These are phyloP conservation scores for Pseudopyricularia cyperi DNA, from an alignment of 2,329 filamentous ascomycete species.

Conservation along the genomic window DNA sequence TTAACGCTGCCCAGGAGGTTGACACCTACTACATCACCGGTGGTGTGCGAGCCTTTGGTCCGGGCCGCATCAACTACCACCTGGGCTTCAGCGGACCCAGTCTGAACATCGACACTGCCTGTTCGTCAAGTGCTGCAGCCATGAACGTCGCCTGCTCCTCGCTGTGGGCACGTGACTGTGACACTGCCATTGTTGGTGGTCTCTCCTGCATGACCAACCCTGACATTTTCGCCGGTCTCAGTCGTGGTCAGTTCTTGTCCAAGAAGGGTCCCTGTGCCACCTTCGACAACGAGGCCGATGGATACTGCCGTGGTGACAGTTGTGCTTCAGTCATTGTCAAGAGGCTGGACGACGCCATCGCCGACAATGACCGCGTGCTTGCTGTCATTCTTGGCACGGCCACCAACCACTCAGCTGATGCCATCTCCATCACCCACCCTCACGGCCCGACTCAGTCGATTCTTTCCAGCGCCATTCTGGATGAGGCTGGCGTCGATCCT, in stretches of 20 bases:
- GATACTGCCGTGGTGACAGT: constrained; percentile 70
- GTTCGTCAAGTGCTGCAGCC: constrained; percentile 60
- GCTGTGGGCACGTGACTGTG: constrained; percentile 62
- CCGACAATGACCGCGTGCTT: constrained; percentile 65
- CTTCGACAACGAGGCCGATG: constrained; percentile 68
- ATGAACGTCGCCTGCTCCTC: constrained; percentile 62
- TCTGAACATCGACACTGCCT: constrained; percentile 65
- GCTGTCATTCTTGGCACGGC: constrained; percentile 61
- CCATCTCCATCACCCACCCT: constrained; percentile 73
- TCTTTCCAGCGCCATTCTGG: constrained; percentile 57
- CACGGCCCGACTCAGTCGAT: constrained; percentile 64
- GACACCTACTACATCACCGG: constrained; percentile 41
- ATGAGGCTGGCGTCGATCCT: constrained; percentile 61
- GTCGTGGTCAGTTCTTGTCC: constrained; percentile 65
- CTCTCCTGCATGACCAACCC: constrained; percentile 69
- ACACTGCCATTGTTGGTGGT: constrained; percentile 70
- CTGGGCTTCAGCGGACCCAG: constrained; percentile 66
- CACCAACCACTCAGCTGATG: constrained; percentile 73
- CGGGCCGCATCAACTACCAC: constrained; percentile 59
- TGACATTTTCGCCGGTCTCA: constrained; percentile 65
- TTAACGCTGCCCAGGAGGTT: constrained; percentile 59
- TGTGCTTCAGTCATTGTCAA: constrained; percentile 67
- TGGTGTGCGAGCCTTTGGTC: constrained; percentile 25
- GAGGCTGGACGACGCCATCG: constrained; percentile 63
- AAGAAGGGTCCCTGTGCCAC: constrained; percentile 68